phyloP scores from a whole-genome alignment of 2,329 filamentous ascomycete species.

The Beauveria sp. region DNA sequence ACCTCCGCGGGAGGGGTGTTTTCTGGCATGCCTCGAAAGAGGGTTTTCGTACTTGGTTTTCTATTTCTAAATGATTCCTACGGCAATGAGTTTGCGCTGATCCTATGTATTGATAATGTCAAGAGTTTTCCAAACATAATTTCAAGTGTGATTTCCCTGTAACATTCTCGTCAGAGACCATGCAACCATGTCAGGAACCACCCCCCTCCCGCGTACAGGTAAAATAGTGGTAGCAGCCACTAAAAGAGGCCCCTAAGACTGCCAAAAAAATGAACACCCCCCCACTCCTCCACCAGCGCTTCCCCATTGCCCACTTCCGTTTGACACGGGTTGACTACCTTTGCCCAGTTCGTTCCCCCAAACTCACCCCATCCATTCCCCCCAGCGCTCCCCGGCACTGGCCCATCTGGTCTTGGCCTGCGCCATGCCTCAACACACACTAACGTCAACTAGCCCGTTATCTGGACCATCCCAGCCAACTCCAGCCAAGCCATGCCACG shows the following conservation, averaged over 20 bases:
- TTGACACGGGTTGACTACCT: too few relatives aligned
- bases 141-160: too few relatives aligned
- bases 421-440: slow-evolving; percentile 1
- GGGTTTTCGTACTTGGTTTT: too few relatives aligned
- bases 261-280: background rate
- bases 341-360: background rate
- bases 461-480: slow-evolving; percentile 1
- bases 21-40: too few relatives aligned
- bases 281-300: background rate
- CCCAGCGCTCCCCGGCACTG: background rate
- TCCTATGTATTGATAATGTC: too few relatives aligned
- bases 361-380: background rate
- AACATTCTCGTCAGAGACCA: too few relatives aligned
- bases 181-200: too few relatives aligned
- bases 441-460: background rate
- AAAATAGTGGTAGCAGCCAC: background rate
- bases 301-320: background rate
- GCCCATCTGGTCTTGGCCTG: background rate
- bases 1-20: background rate
- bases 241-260: background rate
- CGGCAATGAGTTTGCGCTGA: too few relatives aligned
- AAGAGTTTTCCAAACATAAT: too few relatives aligned
- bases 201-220: too few relatives aligned
- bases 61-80: too few relatives aligned
- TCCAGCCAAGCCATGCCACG: slow-evolving; percentile 10